Evolutionary conservation across 495 filamentous ascomycete species (phyloP).

Genomic region (Penicillium crystallinum): DNA sequence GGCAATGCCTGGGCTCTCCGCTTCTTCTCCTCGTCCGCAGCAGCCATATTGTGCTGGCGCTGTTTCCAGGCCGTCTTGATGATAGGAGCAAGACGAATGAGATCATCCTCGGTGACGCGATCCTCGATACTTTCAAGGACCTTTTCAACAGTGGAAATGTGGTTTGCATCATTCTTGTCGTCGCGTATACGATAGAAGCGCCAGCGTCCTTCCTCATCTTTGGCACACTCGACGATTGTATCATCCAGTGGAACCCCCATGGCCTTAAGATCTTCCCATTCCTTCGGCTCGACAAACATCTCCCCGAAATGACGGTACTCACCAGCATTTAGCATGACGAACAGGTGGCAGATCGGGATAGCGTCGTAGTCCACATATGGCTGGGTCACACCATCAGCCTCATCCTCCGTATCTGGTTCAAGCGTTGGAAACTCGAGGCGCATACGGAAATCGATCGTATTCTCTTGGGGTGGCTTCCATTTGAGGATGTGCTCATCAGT

Average conservation of each 20-base stretch:
- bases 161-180: constrained; percentile 88
- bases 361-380: constrained; percentile 55
- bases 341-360: constrained; percentile 54
- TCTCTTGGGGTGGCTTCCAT: constrained; percentile 92
- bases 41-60: constrained; percentile 30
- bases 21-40: constrained; percentile 25
- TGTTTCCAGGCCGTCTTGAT: constrained; percentile 75
- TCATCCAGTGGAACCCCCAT: constrained; percentile 69
- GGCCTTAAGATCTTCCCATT: constrained; percentile 80
- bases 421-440: constrained; percentile 67
- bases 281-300: constrained; percentile 63
- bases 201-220: constrained; percentile 70
- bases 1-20: constrained; percentile 18
- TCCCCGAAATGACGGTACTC: constrained; percentile 58
- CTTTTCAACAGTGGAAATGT: constrained; percentile 70
- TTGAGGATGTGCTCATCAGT: constrained; percentile 92
- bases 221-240: constrained; percentile 79
- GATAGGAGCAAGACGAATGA: constrained; percentile 55
- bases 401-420: constrained; percentile 64
- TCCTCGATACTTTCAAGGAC: constrained; percentile 82
- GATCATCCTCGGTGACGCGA: constrained; percentile 59
- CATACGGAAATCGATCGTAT: constrained; percentile 87
- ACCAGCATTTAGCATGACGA: constrained; percentile 49
- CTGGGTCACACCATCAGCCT: constrained; percentile 52
- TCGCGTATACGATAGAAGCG: constrained; percentile 81